Base-by-base conservation (phyloP, 2,329 filamentous ascomycete species). In the Fusarium decemcellulare region DNA sequence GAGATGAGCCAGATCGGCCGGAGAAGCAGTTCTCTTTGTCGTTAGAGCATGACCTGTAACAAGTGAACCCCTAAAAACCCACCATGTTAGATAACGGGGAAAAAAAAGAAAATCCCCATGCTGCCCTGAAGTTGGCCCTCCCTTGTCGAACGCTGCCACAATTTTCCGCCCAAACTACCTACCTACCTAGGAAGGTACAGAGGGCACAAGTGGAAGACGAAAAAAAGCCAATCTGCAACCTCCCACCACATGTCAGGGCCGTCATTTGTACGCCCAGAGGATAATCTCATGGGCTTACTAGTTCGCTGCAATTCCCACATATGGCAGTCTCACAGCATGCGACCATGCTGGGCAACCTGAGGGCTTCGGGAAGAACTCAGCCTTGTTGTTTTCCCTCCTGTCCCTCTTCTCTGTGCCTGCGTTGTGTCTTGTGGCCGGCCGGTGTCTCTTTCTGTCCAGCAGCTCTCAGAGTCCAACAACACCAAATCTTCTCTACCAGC, bases 301-400 rank as follows among this genome's bases (percentile, higher is more conserved):
- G 52, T 72, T 74, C 72, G 72, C 72, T 62, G 70, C 68, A 70
- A 72, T 74, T 74, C 63, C 72, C 73, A 48, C 42, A 70, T 70
- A 52, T 30, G 61, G 72, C 47, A 65, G 57, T 68, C 43, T 57
- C 50, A 69, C 70, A 60, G n/a, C 57, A 37, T 57, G 42, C 39
- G 30, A 54, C 12, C 23, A 23, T 23, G 47, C 14, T 39, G 30
- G 42, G 15, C 9, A 39, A 46, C 44, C 56, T 39, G 18, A 43
- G 50, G 32, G 12, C 40, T 57, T 67, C 40, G 56, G 57, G 40
- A 48, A 52, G 63, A 64, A 60, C 40, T 65, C 58, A 71, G 67
- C 62, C 71, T 65, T 73, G 51, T 52, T 39, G n/a, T 48, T 57
- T 32, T 34, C 32, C 14, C 15, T 39, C n/a, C 12, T 52, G 36